These are phyloP conservation scores for Umbelopsis sp. DNA, from an alignment of 192 early-diverging fungal species.

Conservation along the genomic window DNA sequence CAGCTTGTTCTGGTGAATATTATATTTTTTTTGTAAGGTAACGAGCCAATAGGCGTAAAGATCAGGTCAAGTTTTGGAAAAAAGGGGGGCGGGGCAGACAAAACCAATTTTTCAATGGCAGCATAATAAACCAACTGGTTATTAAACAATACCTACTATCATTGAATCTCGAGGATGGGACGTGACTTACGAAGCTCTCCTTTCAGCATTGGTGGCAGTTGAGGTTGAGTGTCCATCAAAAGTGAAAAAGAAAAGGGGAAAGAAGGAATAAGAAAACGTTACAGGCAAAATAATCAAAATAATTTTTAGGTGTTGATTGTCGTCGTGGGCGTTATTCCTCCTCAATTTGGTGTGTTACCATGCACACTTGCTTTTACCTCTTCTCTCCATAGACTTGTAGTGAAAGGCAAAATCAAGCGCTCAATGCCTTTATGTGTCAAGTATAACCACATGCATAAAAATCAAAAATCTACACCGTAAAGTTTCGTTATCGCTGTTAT, in stretches of 20 bases:
- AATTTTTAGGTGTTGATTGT: slow-evolving; percentile 7
- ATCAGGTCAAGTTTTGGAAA: not conserved
- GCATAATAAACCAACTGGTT: too few relatives aligned
- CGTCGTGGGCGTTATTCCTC: not conserved
- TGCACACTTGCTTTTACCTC: not conserved
- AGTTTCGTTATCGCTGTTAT: too few relatives aligned
- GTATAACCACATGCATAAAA: not conserved
- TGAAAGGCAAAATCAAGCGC: too few relatives aligned
- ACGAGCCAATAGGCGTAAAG: slow-evolving; percentile 7
- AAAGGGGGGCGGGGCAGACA: slow-evolving; percentile 2
- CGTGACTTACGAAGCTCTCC: not conserved
- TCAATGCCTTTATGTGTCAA: too few relatives aligned
- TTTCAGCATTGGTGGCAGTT: not conserved
- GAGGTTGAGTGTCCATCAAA: not conserved
- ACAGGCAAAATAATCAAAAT: not conserved
- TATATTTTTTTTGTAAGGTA: slow-evolving; percentile 14
- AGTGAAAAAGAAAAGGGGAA: not conserved
- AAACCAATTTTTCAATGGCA: not conserved
- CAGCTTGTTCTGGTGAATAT: not conserved
- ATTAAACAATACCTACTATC: not conserved
- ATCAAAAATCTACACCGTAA: not conserved
- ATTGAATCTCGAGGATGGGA: not conserved
- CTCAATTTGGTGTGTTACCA: not conserved
- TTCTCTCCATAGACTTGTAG: too few relatives aligned
- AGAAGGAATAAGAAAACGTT: not conserved